A percentile compares a stretch with the other conserved stretches of the same genome.
These are phyloP conservation scores for Xylaria scruposa DNA, from an alignment of 495 filamentous ascomycete genomes.

Conservation along the genomic window DNA sequence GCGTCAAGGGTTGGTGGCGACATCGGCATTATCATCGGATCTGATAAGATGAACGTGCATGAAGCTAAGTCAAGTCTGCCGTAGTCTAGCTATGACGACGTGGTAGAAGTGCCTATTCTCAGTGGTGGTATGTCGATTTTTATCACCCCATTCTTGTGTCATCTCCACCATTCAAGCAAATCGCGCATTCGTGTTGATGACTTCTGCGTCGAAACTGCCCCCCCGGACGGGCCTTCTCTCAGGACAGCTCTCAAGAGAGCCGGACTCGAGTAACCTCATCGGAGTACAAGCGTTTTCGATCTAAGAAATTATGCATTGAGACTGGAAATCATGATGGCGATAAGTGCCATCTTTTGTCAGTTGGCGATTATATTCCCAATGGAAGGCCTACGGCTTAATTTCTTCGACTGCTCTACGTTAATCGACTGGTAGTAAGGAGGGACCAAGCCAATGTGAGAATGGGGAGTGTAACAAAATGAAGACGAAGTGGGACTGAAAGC, in stretches of 20 bases:
- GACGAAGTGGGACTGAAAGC: conserved; percentile 15
- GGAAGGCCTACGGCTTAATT: neutral
- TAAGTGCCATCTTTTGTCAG: neutral
- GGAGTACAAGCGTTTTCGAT: neutral
- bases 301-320: neutral
- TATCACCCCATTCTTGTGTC: conserved; percentile 15
- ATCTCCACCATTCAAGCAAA: conserved; percentile 22
- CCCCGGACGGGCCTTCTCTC: neutral
- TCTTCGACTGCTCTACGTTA: neutral
- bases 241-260: neutral
- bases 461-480: conserved; percentile 13
- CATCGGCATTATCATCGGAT: conserved; percentile 60
- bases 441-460: neutral
- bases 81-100: conserved; percentile 33
- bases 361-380: conserved; percentile 1
- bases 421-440: neutral
- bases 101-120: conserved; percentile 1
- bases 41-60: conserved; percentile 55
- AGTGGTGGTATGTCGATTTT: conserved; percentile 15
- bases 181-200: conserved; percentile 15
- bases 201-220: conserved; percentile 9
- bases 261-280: neutral
- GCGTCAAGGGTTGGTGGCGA: conserved; percentile 36
- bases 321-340: neutral
- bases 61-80: conserved; percentile 24